Evolutionary conservation across 2,329 filamentous ascomycete genomes (phyloP).

Genomic region (Acrocalymma vagum): DNA sequence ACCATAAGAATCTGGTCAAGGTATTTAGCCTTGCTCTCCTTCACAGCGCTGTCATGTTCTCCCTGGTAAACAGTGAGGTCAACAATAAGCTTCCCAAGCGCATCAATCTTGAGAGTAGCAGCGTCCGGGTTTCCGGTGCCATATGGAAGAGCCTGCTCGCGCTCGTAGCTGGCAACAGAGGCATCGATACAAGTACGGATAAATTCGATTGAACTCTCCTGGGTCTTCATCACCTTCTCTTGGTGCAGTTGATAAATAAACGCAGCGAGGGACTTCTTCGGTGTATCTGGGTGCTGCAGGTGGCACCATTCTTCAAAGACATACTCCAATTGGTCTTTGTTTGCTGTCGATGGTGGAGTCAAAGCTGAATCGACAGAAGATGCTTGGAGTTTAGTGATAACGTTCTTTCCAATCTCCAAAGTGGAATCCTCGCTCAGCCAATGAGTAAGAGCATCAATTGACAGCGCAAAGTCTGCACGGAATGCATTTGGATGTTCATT

Average conservation of each 20-base stretch:
- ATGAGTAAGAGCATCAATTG: slow-evolving; percentile 79
- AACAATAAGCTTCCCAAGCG: slow-evolving; percentile 81
- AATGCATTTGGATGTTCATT: slow-evolving; percentile 80
- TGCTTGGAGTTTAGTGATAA: slow-evolving; percentile 72
- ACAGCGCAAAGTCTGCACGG: slow-evolving; percentile 85
- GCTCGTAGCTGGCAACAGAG: slow-evolving; percentile 80
- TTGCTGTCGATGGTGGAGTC: slow-evolving; percentile 66
- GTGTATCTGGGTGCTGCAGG: slow-evolving; percentile 78
- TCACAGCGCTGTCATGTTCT: slow-evolving; percentile 65
- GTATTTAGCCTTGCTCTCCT: slow-evolving; percentile 72
- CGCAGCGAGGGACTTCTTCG: slow-evolving; percentile 73
- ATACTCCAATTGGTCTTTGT: slow-evolving; percentile 89
- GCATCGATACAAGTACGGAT: slow-evolving; percentile 82
- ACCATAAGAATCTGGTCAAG: slow-evolving; percentile 81
- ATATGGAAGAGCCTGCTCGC: slow-evolving; percentile 66
- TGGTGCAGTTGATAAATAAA: slow-evolving; percentile 88
- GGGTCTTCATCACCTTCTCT: slow-evolving; percentile 74
- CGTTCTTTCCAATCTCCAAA: slow-evolving; percentile 70
- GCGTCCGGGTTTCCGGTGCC: slow-evolving; percentile 66
- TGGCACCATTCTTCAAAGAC: slow-evolving; percentile 95
- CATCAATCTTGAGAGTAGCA: slow-evolving; percentile 75
- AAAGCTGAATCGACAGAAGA: slow-evolving; percentile 62
- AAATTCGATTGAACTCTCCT: slow-evolving; percentile 81
- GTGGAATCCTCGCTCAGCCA: slow-evolving; percentile 81
- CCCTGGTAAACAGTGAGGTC: slow-evolving; percentile 77